Evolutionary conservation across 768 basidiomycete genomes (phyloP).

Genomic region (Paxillus ammoniavirescens): DNA sequence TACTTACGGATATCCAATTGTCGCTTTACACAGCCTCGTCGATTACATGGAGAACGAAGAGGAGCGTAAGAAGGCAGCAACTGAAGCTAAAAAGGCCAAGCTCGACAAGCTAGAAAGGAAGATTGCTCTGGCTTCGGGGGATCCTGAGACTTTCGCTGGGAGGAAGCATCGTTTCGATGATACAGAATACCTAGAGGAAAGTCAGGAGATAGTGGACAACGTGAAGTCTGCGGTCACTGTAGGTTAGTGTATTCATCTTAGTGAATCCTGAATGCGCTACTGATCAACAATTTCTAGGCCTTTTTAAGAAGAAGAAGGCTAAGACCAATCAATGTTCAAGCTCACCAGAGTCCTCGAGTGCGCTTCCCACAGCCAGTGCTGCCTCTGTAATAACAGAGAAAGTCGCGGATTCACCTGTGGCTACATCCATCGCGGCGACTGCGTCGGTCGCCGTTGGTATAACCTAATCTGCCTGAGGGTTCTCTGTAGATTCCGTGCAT

Average conservation of each 20-base stretch:
- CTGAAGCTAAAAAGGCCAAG: slow-evolving; percentile 77
- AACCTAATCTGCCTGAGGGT: slow-evolving; percentile 1
- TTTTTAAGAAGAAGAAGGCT: slow-evolving; percentile 72
- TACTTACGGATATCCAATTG: neutral
- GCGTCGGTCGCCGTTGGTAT: slow-evolving; percentile 14
- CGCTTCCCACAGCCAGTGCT: slow-evolving; percentile 1
- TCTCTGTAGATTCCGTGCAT: neutral
- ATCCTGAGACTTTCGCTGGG: slow-evolving; percentile 53
- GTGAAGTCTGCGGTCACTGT: slow-evolving; percentile 88
- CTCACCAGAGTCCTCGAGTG: slow-evolving; percentile 23
- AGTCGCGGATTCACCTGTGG: neutral
- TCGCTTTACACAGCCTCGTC: slow-evolving; percentile 54
- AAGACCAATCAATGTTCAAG: slow-evolving; percentile 37
- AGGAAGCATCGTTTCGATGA: slow-evolving; percentile 93
- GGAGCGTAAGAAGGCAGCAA: slow-evolving; percentile 72
- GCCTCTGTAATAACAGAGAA: neutral
- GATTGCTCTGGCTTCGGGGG: slow-evolving; percentile 43
- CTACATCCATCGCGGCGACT: slow-evolving; percentile 7
- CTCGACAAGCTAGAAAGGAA: slow-evolving; percentile 83
- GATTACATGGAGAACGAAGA: slow-evolving; percentile 86
- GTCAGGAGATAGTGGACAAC: slow-evolving; percentile 83
- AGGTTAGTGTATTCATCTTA: slow-evolving; percentile 45
- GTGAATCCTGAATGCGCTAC: neutral
- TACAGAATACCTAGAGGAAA: slow-evolving; percentile 88
- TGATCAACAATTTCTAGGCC: slow-evolving; percentile 42